phyloP scores from a whole-genome alignment of 2,329 filamentous ascomycete genomes.

The Aureobasidium zeae region DNA sequence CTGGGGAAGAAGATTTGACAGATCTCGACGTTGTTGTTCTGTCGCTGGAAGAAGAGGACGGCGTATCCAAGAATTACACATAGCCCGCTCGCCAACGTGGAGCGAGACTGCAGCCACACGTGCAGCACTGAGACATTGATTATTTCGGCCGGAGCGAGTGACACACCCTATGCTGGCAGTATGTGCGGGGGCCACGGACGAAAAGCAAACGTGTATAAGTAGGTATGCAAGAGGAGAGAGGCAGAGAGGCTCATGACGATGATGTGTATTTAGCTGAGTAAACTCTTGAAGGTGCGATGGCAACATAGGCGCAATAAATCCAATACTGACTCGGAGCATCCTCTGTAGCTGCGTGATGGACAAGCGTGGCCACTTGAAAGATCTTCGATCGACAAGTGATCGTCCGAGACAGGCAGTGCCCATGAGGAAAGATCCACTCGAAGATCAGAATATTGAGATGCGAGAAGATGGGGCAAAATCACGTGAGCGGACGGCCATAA shows the following conservation, averaged over 20 bases:
- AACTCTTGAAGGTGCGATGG: no score
- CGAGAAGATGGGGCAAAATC: not conserved
- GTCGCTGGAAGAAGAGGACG: not conserved
- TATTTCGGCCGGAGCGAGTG: not conserved
- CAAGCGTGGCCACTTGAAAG: conserved; percentile 1
- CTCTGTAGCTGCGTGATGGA: conserved; percentile 5
- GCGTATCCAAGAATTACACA: not conserved
- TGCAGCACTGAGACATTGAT: conserved; percentile 4
- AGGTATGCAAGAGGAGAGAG: not conserved
- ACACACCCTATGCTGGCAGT: not conserved
- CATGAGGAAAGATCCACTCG: not conserved
- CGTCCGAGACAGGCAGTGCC: conserved; percentile 2
- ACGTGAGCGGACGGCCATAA: not conserved
- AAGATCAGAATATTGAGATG: conserved; percentile 1
- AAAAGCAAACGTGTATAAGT: not conserved
- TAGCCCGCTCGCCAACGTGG: not conserved
- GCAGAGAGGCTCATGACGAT: not conserved
- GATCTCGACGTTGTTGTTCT: conserved; percentile 10
- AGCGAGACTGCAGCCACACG: conserved; percentile 10
- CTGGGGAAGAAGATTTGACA: not conserved
- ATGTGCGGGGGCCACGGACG: conserved; percentile 8
- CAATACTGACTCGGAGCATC: conserved; percentile 1
- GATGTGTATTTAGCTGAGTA: no score
- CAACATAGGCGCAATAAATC: no score
- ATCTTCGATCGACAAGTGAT: conserved; percentile 5